A percentile compares a stretch with the other conserved stretches of the same genome.
Conservation (phyloP, 2,329 filamentous ascomycete species). For the Spiromastix sp. region DNA sequence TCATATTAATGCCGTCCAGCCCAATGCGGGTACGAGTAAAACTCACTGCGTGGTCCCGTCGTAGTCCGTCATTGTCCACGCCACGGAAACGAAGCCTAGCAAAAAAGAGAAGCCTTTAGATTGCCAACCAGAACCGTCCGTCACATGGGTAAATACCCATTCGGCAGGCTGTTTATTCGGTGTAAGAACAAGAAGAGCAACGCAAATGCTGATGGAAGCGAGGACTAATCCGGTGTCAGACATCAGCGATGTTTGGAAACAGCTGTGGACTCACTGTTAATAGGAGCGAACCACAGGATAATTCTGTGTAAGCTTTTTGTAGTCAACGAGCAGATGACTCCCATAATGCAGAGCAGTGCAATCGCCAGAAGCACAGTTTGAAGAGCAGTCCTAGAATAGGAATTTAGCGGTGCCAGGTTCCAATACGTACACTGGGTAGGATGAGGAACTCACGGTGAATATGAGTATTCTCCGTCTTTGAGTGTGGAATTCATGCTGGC, state of each 20-base stretch:
- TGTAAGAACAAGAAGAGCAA: conserved; percentile 48
- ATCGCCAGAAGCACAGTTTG: conserved; percentile 51
- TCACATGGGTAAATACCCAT: conserved; percentile 53
- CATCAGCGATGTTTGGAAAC: neutral
- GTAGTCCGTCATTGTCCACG: conserved; percentile 57
- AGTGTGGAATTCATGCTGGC: conserved; percentile 51
- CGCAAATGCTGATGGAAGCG: conserved; percentile 50
- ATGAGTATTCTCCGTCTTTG: conserved; percentile 41
- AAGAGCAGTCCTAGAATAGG: conserved; percentile 38
- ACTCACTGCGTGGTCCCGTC: conserved; percentile 54
- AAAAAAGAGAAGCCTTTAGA: conserved; percentile 53
- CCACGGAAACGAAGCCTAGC: conserved; percentile 39
- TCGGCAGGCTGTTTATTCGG: conserved; percentile 47
- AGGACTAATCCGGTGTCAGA: conserved; percentile 31
- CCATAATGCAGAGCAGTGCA: conserved; percentile 44
- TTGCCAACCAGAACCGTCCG: conserved; percentile 53
- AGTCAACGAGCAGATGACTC: conserved; percentile 52
- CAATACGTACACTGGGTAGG: no score
- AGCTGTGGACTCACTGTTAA: conserved; percentile 41
- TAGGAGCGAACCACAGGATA: conserved; percentile 55
- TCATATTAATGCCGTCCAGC: conserved; percentile 12
- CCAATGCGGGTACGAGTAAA: conserved; percentile 10
- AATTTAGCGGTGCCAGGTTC: conserved; percentile 8
- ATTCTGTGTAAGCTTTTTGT: conserved; percentile 50
- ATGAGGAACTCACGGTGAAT: conserved; percentile 49